Base-by-base conservation (phyloP, 805 yeast genomes). In the Tetrapisispora phaffii region DNA sequence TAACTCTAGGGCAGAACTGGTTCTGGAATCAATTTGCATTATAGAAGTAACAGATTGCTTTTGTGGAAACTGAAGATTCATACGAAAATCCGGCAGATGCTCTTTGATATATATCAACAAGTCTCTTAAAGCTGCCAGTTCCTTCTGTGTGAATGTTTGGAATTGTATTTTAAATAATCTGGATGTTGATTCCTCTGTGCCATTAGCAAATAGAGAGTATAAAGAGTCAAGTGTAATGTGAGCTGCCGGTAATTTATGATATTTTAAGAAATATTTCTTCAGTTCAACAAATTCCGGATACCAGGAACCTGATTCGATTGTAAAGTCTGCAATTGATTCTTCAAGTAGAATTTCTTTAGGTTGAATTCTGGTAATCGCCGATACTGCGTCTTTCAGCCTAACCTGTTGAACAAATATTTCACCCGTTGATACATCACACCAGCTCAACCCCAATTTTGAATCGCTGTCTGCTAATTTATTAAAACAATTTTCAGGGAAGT, bases 341-440 rank as follows among this genome's bases (percentile, higher is more conserved):
- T 76, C 70, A 3, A 89, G 55, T 10, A 90, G 55, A 13, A 90
- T 76, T 55, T 90, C 98, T 32, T 80, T 74, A 0, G 98, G 97
- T 40, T 73, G 73, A 7, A 93, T 79, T 47, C 97, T 72, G 0
- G 90, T 71, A 1, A 93, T 66, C 35, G 86, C 86, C 6, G 93
- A 74, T 41, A 80, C 71, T 3, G 89, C 63, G 22, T 79, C 81
- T 5, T 70, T 74, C 19, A 81, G 56, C 1, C 74, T 71, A 0
- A 85, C 76, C 40, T 76, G 75, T 55, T 86, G 85, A 2, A 82
- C 83, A 54, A 71, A 78, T 38, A 86, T 75, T 20, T 79, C 79
- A 0, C 97, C 97, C 1, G 90, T 77, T 0, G 93, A 82, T 0
- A 90, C 69, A 64, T 93, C 98, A 36, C 82, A 75, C 97, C 97